Conservation (phyloP, 768 basidiomycete species). For the Xerocomellus intermedius region DNA sequence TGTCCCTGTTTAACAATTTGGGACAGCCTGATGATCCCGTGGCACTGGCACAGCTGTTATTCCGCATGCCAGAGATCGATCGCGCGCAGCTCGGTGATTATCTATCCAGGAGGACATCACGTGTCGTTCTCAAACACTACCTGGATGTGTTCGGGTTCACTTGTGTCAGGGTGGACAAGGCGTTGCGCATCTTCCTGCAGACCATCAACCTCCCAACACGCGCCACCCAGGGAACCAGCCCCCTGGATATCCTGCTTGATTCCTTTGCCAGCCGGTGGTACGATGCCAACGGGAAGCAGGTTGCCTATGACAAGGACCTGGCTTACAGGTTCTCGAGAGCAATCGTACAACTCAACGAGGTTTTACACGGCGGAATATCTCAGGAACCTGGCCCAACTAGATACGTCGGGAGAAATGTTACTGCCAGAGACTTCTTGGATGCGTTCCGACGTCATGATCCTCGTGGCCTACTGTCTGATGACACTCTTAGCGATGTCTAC, state of each 20-base stretch:
- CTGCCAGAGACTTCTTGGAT: conserved; percentile 75
- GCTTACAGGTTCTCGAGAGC: conserved; percentile 75
- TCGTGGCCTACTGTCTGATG: conserved; percentile 66
- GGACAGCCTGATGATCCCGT: conserved; percentile 61
- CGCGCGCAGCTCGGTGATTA: conserved; percentile 81
- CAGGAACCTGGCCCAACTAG: conserved; percentile 56
- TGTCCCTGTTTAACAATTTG: conserved; percentile 63
- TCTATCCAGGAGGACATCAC: conserved; percentile 70
- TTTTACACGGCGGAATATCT: conserved; percentile 73
- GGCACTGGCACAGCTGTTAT: conserved; percentile 74
- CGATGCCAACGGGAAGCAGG: conserved; percentile 76
- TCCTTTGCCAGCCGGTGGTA: conserved; percentile 89
- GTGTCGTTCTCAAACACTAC: conserved; percentile 75
- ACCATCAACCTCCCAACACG: conserved; percentile 67
- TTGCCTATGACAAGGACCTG: conserved; percentile 81
- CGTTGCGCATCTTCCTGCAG: conserved; percentile 85
- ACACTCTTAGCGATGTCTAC: conserved; percentile 76
- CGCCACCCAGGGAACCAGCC: conserved; percentile 25
- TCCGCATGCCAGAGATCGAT: conserved; percentile 83
- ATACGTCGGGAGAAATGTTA: conserved; percentile 57
- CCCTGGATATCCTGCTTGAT: conserved; percentile 65
- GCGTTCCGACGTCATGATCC: conserved; percentile 81
- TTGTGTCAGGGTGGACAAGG: conserved; percentile 82
- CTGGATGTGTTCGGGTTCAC: conserved; percentile 86
- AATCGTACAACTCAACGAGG: conserved; percentile 85